These are phyloP conservation scores for Hypoxylon fragiforme DNA, from an alignment of 495 filamentous ascomycete species.

Conservation along the genomic window DNA sequence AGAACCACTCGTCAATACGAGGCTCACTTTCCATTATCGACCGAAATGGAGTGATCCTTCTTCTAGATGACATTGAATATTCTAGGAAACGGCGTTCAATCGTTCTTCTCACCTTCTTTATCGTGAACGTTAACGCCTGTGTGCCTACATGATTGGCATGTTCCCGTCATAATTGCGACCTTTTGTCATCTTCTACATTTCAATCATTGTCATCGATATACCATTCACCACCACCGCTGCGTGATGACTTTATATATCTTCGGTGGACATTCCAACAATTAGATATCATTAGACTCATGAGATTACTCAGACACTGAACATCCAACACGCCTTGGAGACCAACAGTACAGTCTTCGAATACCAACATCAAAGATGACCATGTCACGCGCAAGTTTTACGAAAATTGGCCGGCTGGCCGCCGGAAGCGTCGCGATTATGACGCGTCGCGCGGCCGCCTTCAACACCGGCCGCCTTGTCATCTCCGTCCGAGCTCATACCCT, in stretches of 20 bases:
- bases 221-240: too few relatives aligned
- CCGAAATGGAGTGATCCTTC: constrained; percentile 3
- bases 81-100: too few relatives aligned
- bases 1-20: too few relatives aligned
- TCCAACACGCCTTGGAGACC: too few relatives aligned
- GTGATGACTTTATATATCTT: too few relatives aligned
- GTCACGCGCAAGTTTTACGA: constrained; percentile 33
- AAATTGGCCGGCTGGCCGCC: constrained; percentile 29
- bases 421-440: constrained; percentile 15
- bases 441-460: constrained; percentile 8
- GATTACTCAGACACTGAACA: too few relatives aligned
- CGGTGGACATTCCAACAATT: too few relatives aligned
- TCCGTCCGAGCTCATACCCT: constrained; percentile 6
- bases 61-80: neutral
- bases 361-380: too few relatives aligned
- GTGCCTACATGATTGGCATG: neutral
- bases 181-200: neutral
- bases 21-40: neutral
- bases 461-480: neutral
- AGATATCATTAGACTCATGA: too few relatives aligned
- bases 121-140: too few relatives aligned
- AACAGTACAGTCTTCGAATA: neutral
- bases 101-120: too few relatives aligned
- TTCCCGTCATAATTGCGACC: too few relatives aligned
- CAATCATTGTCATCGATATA: neutral